Evolutionary conservation across 2,329 filamentous ascomycete species (phyloP).

Genomic region (Massarina eburnea): DNA sequence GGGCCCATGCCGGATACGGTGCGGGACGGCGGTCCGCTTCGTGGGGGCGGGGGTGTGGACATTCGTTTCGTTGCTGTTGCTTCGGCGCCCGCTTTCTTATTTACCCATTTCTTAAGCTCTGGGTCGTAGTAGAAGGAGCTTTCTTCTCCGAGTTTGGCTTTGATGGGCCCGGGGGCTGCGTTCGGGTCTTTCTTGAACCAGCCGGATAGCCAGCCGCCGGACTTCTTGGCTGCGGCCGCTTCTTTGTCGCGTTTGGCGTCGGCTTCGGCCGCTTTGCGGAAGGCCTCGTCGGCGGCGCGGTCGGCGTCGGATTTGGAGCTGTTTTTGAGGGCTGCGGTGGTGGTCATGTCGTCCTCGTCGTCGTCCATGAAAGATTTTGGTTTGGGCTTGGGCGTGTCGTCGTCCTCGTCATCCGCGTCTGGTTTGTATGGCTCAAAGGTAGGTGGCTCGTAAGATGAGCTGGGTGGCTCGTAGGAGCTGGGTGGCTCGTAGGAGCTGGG

Average conservation of each 20-base stretch:
- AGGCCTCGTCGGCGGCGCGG: slow-evolving; percentile 79
- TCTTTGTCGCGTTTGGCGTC: slow-evolving; percentile 62
- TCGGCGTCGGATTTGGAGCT: slow-evolving; percentile 55
- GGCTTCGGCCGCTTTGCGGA: slow-evolving; percentile 77
- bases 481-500: slow-evolving; percentile 30
- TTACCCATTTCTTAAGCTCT: slow-evolving; percentile 96
- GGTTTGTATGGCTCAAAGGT: slow-evolving; percentile 52
- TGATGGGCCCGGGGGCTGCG: slow-evolving; percentile 67
- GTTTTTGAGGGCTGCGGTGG: slow-evolving; percentile 53
- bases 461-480: slow-evolving; percentile 31
- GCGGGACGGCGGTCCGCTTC: slow-evolving; percentile 49
- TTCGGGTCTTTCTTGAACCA: slow-evolving; percentile 81
- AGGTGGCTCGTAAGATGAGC: slow-evolving; percentile 30
- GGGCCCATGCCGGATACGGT: slow-evolving; percentile 9
- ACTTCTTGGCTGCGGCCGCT: slow-evolving; percentile 47
- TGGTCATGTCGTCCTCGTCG: slow-evolving; percentile 68
- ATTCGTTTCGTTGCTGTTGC: slow-evolving; percentile 60
- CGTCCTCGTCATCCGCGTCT: slow-evolving; percentile 52
- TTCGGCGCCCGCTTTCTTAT: slow-evolving; percentile 77
- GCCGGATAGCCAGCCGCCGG: slow-evolving; percentile 76
- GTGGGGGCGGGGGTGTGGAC: slow-evolving; percentile 77
- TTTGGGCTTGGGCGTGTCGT: slow-evolving; percentile 50
- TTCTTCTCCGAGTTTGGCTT: slow-evolving; percentile 90
- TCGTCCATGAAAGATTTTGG: slow-evolving; percentile 82
- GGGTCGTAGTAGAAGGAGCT: slow-evolving; percentile 93